Evolutionary conservation across 2,329 filamentous ascomycete species (phyloP), one percentile per base, ranked within the genome.

Genomic region (Capronia epimyces): DNA sequence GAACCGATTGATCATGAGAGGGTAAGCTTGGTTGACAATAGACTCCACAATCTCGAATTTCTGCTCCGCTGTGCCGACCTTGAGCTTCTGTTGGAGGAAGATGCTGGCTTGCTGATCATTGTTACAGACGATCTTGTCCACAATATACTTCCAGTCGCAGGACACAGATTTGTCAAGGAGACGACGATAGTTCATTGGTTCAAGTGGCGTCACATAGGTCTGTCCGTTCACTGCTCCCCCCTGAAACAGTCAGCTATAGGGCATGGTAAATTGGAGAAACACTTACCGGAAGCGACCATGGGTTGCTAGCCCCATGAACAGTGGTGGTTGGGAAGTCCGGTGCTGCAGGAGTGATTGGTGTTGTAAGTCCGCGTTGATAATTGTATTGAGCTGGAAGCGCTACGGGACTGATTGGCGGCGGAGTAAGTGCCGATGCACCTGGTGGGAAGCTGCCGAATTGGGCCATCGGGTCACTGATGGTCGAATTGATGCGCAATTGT

Each of bases 61-160:
- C 68, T 97, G 93, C 64, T 97, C 90, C 0, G 84, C 78, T 3
- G 90, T 96, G 53, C 90, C 90, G 56, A 96, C 87, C 73, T 98
- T 98, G 62, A 98, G 86, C 74, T 98, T 98, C 72, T 98, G 93
- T 69, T 98, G 93, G 39, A 98, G 76, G 71, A 98, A 98, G 64
- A 98, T 97, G 1, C 93, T 98, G 8, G 94, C 93, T 70, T 98
- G 93, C 70, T 98, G 93, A 66, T 98, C 93, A 68, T 98, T 97
- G 74, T 90, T 96, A 80, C 89, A 94, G 60, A 98, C 90, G 66
- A 98, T 98, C 76, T 97, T 97, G 74, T 98, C 91, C 49, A 98
- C 93, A 62, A 98, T 96, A 67, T 95, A 96, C 72, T 93, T 95
- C 93, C 91, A 98, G 73, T 98, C 94, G 72, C 91, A 97, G 64